phyloP scores from a whole-genome alignment of 2,329 filamentous ascomycete species.

The Thielaviopsis euricoi region DNA sequence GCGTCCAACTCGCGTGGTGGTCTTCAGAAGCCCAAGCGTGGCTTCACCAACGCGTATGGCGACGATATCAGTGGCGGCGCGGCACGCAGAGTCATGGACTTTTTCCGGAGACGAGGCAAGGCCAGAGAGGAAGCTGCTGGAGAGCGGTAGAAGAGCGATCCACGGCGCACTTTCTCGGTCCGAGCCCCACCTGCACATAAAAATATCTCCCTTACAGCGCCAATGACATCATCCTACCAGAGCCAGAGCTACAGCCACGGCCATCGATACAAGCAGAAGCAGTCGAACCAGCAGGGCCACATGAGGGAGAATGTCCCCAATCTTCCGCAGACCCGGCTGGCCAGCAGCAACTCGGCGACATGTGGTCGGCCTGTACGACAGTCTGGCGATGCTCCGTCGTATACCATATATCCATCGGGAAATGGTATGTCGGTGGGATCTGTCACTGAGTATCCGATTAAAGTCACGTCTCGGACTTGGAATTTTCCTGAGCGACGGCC shows the following conservation, averaged over 20 bases:
- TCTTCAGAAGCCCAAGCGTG: constrained; percentile 67
- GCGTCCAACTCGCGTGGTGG: constrained; percentile 29
- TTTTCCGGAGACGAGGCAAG: constrained; percentile 78
- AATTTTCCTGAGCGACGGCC: background rate
- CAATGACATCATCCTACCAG: background rate
- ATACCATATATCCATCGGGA: background rate
- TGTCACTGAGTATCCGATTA: background rate
- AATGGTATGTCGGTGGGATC: background rate
- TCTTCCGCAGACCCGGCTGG: background rate
- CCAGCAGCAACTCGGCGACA: background rate
- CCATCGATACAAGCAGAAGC: background rate
- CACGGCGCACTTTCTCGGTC: constrained; percentile 10
- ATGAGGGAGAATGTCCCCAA: background rate
- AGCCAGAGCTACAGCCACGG: background rate
- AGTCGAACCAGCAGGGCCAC: background rate
- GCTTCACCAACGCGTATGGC: constrained; percentile 76
- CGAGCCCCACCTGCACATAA: constrained; percentile 4
- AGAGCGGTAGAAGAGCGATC: constrained; percentile 10
- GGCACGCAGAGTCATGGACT: constrained; percentile 92
- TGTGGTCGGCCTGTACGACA: background rate
- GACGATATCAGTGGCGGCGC: constrained; percentile 60
- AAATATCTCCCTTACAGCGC: background rate
- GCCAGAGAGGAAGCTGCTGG: constrained; percentile 22
- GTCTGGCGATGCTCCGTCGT: background rate
- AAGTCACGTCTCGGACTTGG: background rate